Evolutionary conservation across 2,329 filamentous ascomycete species (phyloP), one percentile per base, ranked within the genome.

Genomic region (Mariannaea elegans): DNA sequence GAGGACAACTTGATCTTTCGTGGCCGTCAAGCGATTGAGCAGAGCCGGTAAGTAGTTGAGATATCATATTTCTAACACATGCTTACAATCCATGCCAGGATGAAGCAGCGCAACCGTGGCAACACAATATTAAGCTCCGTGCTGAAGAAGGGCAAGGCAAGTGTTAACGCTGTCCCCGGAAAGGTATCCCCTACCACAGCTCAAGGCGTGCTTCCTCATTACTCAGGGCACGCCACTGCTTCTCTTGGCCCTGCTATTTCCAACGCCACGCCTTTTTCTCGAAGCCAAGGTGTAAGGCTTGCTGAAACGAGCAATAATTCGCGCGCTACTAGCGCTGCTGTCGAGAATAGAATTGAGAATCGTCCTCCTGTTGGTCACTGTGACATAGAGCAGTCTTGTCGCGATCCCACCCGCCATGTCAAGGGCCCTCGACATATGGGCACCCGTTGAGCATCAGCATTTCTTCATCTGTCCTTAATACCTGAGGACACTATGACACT

Each of bases 201-300:
- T 7, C 82, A 81, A 24, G 84, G 83, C n/a, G 78, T 82, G 41
- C 72, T 87, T 44, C 84, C 83, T 14, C 81, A 84, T 29, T 85
- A 83, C 56, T 71, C 77, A 9, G 83, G 83, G 16, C 76, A 85
- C 66, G 83, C 83, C 19, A 81, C 82, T 9, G 82, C 83, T 19
- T 84, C 81, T 45, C 74, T 84, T 18, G 74, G 77, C 9, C 81
- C 82, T 14, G 70, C 78, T 19, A 77, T 81, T 46, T 77, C 76
- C 32, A 80, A 80, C 61, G 72, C 74, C 21, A 65, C 67, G 21
- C 73, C 77, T 41, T 9, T 27, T 9, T 65, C 73, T 49, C 76
- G 75, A 47, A 54, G 54, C 14, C 67, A 71, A 10, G 61, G 62
- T 13, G 55, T 54, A 41, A 80, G 75, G 56, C 44, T 67, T 9